Evolutionary conservation across 495 filamentous ascomycete genomes (phyloP).

Genomic region (Margaritispora aquatica): DNA sequence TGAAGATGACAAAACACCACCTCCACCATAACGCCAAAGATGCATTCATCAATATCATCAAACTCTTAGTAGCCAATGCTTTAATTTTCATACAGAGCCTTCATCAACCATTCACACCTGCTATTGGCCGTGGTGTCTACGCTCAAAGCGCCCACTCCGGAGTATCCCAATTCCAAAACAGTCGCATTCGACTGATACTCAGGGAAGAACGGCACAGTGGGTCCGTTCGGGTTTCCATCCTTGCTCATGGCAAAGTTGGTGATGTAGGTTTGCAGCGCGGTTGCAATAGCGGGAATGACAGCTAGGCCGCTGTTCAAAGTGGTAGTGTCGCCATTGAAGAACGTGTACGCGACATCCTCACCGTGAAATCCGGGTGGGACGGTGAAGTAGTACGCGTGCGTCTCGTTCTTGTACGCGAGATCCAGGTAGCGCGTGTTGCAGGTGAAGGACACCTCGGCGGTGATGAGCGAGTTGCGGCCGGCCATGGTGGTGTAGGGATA

Average conservation of each 20-base stretch:
- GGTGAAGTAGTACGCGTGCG: constrained; percentile 54
- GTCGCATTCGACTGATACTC: constrained; percentile 10
- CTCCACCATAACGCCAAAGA: background rate
- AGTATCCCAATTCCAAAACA: constrained; percentile 14
- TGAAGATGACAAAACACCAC: background rate
- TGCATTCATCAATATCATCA: background rate
- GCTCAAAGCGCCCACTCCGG: constrained; percentile 2
- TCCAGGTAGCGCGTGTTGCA: constrained; percentile 44
- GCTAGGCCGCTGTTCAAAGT: constrained; percentile 25
- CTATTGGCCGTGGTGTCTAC: constrained; percentile 20
- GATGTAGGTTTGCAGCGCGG: constrained; percentile 53
- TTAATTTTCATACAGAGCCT: constrained; percentile 25
- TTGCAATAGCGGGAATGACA: constrained; percentile 39
- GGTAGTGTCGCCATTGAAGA: constrained; percentile 43
- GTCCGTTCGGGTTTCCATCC: constrained; percentile 26
- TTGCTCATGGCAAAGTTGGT: constrained; percentile 40
- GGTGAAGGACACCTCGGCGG: constrained; percentile 37
- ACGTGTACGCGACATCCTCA: constrained; percentile 45
- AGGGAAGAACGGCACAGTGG: constrained; percentile 10
- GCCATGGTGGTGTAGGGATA: constrained; percentile 38
- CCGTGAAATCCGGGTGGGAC: constrained; percentile 52
- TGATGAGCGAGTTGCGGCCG: constrained; percentile 28
- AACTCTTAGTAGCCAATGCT: background rate
- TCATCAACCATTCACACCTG: constrained; percentile 40
- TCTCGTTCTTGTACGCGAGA: constrained; percentile 20